phyloP scores from a whole-genome alignment of 805 yeast genomes.

The Monosporozyma aerobia region DNA sequence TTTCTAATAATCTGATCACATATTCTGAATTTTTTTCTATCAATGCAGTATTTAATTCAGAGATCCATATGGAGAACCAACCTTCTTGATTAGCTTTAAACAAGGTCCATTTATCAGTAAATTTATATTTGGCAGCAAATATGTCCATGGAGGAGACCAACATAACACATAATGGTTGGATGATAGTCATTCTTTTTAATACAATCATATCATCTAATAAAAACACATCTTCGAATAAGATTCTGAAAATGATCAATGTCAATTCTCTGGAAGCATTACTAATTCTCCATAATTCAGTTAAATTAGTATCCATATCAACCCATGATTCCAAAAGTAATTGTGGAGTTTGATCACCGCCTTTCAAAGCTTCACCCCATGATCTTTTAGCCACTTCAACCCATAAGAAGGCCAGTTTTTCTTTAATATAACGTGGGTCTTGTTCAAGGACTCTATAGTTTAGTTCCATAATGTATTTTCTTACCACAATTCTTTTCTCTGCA shows the following conservation, averaged over 20 bases:
- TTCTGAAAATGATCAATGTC: slow-evolving; percentile 67
- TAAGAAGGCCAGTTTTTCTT: slow-evolving; percentile 78
- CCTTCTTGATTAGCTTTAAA: slow-evolving; percentile 71
- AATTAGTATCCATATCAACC: slow-evolving; percentile 76
- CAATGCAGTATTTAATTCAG: slow-evolving; percentile 41
- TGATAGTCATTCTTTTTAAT: slow-evolving; percentile 61
- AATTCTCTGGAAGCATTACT: slow-evolving; percentile 62
- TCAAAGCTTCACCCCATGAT: slow-evolving; percentile 76
- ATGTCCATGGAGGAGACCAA: slow-evolving; percentile 65
- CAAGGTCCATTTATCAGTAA: slow-evolving; percentile 36
- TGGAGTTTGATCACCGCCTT: slow-evolving; percentile 22
- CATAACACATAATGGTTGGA: slow-evolving; percentile 77
- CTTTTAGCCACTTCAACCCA: slow-evolving; percentile 92
- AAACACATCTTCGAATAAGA: slow-evolving; percentile 87
- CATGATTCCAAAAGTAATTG: slow-evolving; percentile 58
- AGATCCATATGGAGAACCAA: slow-evolving; percentile 74
- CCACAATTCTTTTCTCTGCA: slow-evolving; percentile 49
- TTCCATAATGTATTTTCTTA: slow-evolving; percentile 80
- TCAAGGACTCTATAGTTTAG: slow-evolving; percentile 49
- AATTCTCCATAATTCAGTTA: slow-evolving; percentile 65
- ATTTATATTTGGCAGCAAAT: slow-evolving; percentile 52
- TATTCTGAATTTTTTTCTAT: slow-evolving; percentile 36
- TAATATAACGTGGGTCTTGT: slow-evolving; percentile 81
- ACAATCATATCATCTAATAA: slow-evolving; percentile 88
- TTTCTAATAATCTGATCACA: slow-evolving; percentile 62